Percentiles rank a stretch among this genome's conserved stretches.
Evolutionary conservation across 164 flowering plant genomes (phyloP).

Genomic region (Vitis vinifera): DNA sequence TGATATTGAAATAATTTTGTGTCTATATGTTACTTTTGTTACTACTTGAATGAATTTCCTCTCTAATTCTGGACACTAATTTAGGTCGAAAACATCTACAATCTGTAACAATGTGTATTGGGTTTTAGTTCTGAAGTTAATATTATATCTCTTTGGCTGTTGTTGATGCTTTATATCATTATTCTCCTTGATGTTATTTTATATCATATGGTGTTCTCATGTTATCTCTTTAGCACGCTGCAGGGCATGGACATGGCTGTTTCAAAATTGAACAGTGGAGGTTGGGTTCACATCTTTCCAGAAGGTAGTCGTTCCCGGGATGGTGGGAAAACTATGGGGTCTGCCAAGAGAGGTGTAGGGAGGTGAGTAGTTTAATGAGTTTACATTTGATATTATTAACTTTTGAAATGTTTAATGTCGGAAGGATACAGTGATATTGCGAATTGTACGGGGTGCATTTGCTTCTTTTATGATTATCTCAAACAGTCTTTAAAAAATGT

Average conservation of each 20-base stretch:
- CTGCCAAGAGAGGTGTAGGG: constrained; percentile 90
- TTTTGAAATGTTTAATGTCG: not conserved
- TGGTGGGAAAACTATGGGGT: constrained; percentile 88
- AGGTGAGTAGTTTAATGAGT: constrained; percentile 46
- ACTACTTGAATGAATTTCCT: no score
- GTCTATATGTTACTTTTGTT: no score
- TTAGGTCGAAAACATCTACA: no score
- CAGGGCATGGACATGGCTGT: constrained; percentile 96
- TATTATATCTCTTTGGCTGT: no score
- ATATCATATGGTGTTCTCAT: not conserved
- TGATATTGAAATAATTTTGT: no score
- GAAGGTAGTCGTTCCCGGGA: constrained; percentile 98
- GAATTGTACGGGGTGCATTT: not conserved
- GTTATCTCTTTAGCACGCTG: constrained; percentile 3
- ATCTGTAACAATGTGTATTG: no score
- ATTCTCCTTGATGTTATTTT: no score
- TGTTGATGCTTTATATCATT: no score
- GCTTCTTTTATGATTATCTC: not conserved
- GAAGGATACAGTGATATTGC: not conserved
- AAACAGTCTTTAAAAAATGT: not conserved
- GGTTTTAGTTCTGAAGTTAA: no score
- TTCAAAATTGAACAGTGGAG: constrained; percentile 81
- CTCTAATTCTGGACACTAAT: no score
- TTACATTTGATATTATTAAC: not conserved
- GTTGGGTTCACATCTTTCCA: constrained; percentile 98